These are phyloP conservation scores for Suillus hirtellus DNA, from an alignment of 768 basidiomycete species.

Conservation along the genomic window DNA sequence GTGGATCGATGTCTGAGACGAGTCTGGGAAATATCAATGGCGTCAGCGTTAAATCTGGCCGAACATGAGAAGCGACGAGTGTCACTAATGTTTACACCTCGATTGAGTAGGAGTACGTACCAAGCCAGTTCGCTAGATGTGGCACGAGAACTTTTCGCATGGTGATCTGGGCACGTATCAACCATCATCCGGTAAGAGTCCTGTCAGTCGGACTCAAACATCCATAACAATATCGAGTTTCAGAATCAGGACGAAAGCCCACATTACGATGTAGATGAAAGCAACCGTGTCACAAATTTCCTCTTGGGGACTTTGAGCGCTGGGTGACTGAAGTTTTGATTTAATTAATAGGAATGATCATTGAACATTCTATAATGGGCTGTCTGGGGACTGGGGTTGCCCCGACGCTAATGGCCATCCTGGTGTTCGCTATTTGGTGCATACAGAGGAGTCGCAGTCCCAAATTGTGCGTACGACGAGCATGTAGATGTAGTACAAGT, in stretches of 20 bases:
- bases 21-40: background rate
- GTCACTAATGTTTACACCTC: background rate
- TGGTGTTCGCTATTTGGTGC: too few species aligned
- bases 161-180: background rate
- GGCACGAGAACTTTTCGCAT: background rate
- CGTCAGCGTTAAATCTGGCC: background rate
- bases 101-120: background rate
- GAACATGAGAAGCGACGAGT: background rate
- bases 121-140: background rate
- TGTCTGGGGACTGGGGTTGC: background rate
- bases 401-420: background rate
- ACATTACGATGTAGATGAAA: background rate
- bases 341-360: background rate
- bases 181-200: background rate
- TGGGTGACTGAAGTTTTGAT: background rate
- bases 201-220: constrained; percentile 2
- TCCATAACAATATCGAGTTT: constrained; percentile 1
- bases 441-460: too few species aligned
- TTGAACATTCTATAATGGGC: background rate
- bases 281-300: background rate
- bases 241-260: background rate
- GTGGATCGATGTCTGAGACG: background rate
- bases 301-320: background rate
- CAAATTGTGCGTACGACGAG: too few species aligned
- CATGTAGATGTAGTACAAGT: background rate